A percentile compares a stretch with the other conserved stretches of the same genome.
Evolutionary conservation across 2,329 filamentous ascomycete genomes (phyloP).

Genomic region (Paracorniculantispora psalliotae): DNA sequence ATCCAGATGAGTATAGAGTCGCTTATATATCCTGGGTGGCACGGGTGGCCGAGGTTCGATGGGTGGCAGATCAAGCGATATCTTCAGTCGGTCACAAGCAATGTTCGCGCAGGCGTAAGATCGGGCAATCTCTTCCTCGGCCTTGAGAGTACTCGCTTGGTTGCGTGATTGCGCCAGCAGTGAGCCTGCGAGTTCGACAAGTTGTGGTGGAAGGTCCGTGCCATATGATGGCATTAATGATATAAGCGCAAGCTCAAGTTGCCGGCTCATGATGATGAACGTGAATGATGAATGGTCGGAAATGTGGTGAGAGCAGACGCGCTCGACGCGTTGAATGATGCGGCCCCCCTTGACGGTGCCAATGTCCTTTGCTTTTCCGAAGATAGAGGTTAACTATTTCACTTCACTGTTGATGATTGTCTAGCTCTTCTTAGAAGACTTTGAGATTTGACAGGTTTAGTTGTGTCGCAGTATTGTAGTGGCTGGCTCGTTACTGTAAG

Average conservation of each 20-base stretch:
- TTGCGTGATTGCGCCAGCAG: slow-evolving; percentile 76
- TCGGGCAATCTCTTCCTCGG: slow-evolving; percentile 83
- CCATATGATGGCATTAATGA: slow-evolving; percentile 70
- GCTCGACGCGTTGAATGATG: not conserved
- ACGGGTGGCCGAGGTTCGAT: slow-evolving; percentile 73
- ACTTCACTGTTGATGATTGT: not conserved
- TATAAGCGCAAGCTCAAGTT: slow-evolving; percentile 68
- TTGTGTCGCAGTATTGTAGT: not conserved
- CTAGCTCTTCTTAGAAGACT: not conserved
- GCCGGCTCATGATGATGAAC: slow-evolving; percentile 59
- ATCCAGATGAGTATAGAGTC: slow-evolving; percentile 76
- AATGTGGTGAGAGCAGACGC: not conserved
- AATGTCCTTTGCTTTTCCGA: not conserved
- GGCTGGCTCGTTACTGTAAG: not conserved
- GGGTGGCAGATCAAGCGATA: slow-evolving; percentile 67
- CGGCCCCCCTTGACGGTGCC: not conserved
- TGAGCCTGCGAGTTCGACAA: slow-evolving; percentile 66
- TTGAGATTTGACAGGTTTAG: not conserved
- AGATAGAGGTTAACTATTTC: not conserved
- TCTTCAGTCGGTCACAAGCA: slow-evolving; percentile 81
- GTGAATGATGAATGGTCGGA: not conserved
- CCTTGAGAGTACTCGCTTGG: slow-evolving; percentile 70
- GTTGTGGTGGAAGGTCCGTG: slow-evolving; percentile 59
- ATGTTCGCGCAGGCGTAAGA: slow-evolving; percentile 82
- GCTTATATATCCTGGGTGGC: slow-evolving; percentile 75